phyloP scores from a whole-genome alignment of 2,329 filamentous ascomycete species.

The Orbilia quercus region DNA sequence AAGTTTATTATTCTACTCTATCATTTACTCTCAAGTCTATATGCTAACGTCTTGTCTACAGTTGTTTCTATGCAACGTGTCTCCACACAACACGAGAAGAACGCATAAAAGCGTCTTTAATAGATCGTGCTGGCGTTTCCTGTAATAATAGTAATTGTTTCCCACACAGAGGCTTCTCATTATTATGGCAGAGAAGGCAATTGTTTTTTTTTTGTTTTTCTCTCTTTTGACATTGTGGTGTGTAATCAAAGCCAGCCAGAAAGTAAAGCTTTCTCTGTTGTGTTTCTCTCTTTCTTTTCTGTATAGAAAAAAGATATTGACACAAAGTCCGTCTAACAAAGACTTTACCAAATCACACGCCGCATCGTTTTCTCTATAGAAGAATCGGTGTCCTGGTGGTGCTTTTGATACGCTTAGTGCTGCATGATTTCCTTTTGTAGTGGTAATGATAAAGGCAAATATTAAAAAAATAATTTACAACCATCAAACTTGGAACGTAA shows the following conservation, averaged over 20 bases:
- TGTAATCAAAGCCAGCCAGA: conserved; percentile 43
- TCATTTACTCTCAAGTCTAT: conserved; percentile 23
- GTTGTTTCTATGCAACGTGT: conserved; percentile 90
- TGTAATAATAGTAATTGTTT: conserved; percentile 57
- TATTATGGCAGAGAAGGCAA: conserved; percentile 46
- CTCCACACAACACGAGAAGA: conserved; percentile 92
- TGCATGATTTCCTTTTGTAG: conserved; percentile 37
- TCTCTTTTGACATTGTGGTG: conserved; percentile 44
- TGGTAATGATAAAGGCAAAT: conserved; percentile 49
- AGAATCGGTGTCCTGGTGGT: conserved; percentile 5
- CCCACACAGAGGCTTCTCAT: conserved; percentile 45
- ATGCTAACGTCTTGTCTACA: conserved; percentile 66
- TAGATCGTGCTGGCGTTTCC: conserved; percentile 58
- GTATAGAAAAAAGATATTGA: conserved; percentile 32
- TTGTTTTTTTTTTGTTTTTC: conserved; percentile 43
- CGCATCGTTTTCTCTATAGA: no score
- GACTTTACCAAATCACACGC: not conserved
- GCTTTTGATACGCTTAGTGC: conserved; percentile 19
- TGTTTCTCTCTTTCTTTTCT: conserved; percentile 43
- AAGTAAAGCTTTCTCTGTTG: conserved; percentile 26
- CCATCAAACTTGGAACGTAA: no score
- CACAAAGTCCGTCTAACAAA: conserved; percentile 4
- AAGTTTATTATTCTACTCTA: conserved; percentile 67
- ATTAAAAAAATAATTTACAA: conserved; percentile 16
- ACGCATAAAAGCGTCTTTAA: conserved; percentile 68